phyloP scores from a whole-genome alignment of 768 basidiomycete genomes.

The Hypholoma fasciculare region DNA sequence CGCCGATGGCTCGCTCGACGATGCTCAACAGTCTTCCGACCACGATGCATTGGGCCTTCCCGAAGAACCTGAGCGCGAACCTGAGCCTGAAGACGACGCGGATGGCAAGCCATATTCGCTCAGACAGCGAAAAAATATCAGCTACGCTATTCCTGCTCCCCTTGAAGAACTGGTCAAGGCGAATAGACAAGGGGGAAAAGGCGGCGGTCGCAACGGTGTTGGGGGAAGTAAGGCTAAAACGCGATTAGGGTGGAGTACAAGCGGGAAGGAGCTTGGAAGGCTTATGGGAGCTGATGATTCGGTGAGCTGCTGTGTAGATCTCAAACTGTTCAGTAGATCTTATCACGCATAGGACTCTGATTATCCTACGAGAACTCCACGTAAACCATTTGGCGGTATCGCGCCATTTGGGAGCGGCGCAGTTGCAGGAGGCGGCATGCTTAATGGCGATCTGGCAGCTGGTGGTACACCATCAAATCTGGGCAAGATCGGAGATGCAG shows the following conservation, averaged over 20 bases:
- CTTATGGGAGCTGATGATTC: conserved; percentile 84
- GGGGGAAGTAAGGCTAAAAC: conserved; percentile 33
- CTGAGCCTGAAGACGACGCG: conserved; percentile 45
- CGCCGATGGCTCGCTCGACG: conserved; percentile 61
- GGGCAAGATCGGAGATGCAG: conserved; percentile 80
- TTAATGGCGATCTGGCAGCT: conserved; percentile 61
- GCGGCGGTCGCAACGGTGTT: conserved; percentile 30
- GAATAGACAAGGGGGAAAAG: conserved; percentile 31
- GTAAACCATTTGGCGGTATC: conserved; percentile 59
- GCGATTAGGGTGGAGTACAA: conserved; percentile 75
- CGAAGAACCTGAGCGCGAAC: conserved; percentile 42
- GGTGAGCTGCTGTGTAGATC: conserved; percentile 31
- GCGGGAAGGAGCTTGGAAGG: conserved; percentile 71
- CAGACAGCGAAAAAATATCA: conserved; percentile 65
- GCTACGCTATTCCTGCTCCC: conserved; percentile 82
- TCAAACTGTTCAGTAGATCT: not conserved
- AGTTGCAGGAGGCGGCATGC: conserved; percentile 51
- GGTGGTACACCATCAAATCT: conserved; percentile 82
- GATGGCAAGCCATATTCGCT: conserved; percentile 66
- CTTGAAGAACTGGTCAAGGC: conserved; percentile 67
- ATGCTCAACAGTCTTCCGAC: conserved; percentile 48
- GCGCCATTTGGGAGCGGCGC: conserved; percentile 56
- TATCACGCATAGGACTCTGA: conserved; percentile 64
- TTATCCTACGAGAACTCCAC: conserved; percentile 60
- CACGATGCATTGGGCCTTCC: conserved; percentile 34